A percentile compares a stretch with the other conserved stretches of the same genome.
phyloP scores from a whole-genome alignment of 805 yeast genomes.

The Hanseniaspora lindneri region DNA sequence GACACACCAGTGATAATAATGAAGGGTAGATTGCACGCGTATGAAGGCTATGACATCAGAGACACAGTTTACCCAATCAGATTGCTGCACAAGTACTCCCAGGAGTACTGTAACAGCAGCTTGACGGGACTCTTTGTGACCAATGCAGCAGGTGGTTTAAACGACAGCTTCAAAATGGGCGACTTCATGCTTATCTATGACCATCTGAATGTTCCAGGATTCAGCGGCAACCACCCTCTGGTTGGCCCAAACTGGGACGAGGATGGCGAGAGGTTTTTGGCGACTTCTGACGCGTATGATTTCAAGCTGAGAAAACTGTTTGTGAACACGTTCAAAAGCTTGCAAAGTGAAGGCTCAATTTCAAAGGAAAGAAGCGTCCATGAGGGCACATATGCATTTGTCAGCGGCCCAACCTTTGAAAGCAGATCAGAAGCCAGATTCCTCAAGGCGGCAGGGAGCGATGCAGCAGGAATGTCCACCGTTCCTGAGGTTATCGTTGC shows the following conservation, averaged over 20 bases:
- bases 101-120: slow-evolving; percentile 37
- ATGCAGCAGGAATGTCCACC: slow-evolving; percentile 95
- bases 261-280: slow-evolving; percentile 78
- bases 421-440: slow-evolving; percentile 81
- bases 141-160: slow-evolving; percentile 93
- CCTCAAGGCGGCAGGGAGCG: slow-evolving; percentile 65
- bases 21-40: slow-evolving; percentile 87
- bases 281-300: slow-evolving; percentile 83
- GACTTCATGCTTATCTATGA: slow-evolving; percentile 85
- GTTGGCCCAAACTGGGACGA: slow-evolving; percentile 72
- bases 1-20: slow-evolving; percentile 75
- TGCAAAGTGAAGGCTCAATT: slow-evolving; percentile 27
- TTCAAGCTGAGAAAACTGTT: slow-evolving; percentile 53
- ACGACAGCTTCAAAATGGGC: slow-evolving; percentile 56
- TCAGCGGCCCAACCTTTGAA: slow-evolving; percentile 90
- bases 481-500: slow-evolving; percentile 94
- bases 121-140: slow-evolving; percentile 55
- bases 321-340: slow-evolving; percentile 40
- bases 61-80: slow-evolving; percentile 81
- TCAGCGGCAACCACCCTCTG: slow-evolving; percentile 77
- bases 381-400: slow-evolving; percentile 80
- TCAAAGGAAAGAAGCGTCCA: slow-evolving; percentile 43
- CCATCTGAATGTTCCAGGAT: slow-evolving; percentile 83
- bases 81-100: slow-evolving; percentile 39
- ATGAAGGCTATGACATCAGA: slow-evolving; percentile 79